These are phyloP conservation scores for Fusarium newnesense DNA, from an alignment of 2,329 filamentous ascomycete species.

Conservation along the genomic window DNA sequence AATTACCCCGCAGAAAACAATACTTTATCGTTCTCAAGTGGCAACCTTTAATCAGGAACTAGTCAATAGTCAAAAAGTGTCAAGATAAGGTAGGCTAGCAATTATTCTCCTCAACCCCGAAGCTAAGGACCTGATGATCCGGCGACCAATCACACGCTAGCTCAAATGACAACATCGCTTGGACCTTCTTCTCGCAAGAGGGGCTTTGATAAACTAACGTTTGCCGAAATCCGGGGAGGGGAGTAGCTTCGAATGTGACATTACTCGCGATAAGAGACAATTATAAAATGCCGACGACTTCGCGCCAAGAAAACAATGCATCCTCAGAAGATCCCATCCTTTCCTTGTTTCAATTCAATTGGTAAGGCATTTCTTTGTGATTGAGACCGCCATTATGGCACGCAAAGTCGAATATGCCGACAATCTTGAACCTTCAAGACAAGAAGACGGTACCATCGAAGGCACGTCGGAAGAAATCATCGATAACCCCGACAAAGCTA, in stretches of 20 bases:
- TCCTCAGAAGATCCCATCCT: too few relatives aligned
- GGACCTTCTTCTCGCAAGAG: neutral
- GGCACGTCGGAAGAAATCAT: neutral
- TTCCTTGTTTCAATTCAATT: too few relatives aligned
- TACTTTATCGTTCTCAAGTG: neutral
- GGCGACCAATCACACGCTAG: neutral
- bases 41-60: neutral
- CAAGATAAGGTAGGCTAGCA: neutral
- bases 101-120: neutral
- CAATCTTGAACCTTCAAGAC: neutral
- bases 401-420: neutral
- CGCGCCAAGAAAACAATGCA: neutral
- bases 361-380: too few relatives aligned
- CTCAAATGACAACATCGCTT: neutral
- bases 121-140: neutral
- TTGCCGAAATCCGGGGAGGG: slow-evolving; percentile 13
- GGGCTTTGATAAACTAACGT: neutral
- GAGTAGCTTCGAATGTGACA: neutral
- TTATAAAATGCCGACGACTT: neutral
- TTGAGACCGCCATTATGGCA: neutral
- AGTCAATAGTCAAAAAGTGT: neutral
- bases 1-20: neutral
- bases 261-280: neutral
- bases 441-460: neutral
- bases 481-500: neutral